Evolutionary conservation across 805 yeast species (phyloP).

Genomic region (Sugiyamaella boreocaroliniensis): DNA sequence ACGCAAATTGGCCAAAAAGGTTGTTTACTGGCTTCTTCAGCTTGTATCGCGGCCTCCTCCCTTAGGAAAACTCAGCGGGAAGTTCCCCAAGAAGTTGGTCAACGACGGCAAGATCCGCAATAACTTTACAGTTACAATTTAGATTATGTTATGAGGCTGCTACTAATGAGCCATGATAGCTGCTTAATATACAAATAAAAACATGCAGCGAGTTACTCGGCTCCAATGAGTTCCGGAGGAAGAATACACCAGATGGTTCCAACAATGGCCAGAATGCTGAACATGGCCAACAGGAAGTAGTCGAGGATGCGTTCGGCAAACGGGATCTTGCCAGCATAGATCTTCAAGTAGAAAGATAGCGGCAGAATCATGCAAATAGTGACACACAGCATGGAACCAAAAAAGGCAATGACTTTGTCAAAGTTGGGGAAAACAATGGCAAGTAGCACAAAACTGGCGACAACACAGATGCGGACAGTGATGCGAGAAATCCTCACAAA

Average conservation of each 20-base stretch:
- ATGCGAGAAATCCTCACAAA: constrained; percentile 11
- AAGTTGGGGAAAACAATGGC: constrained; percentile 70
- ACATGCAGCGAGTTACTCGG: neutral
- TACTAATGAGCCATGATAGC: neutral
- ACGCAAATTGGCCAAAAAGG: constrained; percentile 57
- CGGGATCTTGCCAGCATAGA: constrained; percentile 43
- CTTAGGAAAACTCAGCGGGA: constrained; percentile 23
- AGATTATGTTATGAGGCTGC: neutral
- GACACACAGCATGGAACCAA: constrained; percentile 78
- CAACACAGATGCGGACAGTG: constrained; percentile 42
- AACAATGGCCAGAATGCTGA: constrained; percentile 43
- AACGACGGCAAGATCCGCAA: constrained; percentile 55
- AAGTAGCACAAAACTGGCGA: constrained; percentile 48
- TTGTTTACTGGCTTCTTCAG: constrained; percentile 61
- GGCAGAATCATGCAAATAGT: constrained; percentile 76
- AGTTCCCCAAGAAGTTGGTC: constrained; percentile 42
- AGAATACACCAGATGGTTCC: constrained; percentile 42
- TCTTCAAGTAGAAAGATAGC: constrained; percentile 56
- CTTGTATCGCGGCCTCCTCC: constrained; percentile 29
- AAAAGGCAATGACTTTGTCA: constrained; percentile 71
- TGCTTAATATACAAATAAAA: neutral
- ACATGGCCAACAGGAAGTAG: constrained; percentile 38
- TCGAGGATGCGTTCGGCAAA: constrained; percentile 37
- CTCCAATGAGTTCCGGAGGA: constrained; percentile 2
- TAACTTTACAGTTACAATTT: constrained; percentile 51